Conservation (phyloP, 2,329 filamentous ascomycete species). For the Cercospora citrullina region DNA sequence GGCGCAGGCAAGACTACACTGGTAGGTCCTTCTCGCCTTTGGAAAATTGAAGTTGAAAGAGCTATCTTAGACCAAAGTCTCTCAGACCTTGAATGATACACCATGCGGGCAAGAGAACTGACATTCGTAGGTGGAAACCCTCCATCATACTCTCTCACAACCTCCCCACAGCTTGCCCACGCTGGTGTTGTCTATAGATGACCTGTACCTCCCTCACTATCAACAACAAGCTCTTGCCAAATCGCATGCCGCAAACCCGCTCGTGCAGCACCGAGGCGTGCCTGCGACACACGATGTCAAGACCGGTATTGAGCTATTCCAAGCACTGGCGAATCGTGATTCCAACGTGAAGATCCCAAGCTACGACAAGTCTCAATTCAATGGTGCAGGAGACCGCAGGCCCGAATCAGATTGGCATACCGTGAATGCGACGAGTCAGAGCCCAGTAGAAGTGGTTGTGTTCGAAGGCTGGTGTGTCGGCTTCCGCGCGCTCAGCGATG, state of each 20-base stretch:
- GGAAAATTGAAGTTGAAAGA: neutral
- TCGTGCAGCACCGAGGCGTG: slow-evolving; percentile 80
- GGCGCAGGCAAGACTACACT: slow-evolving; percentile 91
- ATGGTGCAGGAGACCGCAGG: slow-evolving; percentile 73
- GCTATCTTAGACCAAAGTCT: neutral
- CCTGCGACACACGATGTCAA: slow-evolving; percentile 78
- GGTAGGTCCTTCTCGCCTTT: slow-evolving; percentile 46
- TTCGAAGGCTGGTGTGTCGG: slow-evolving; percentile 92
- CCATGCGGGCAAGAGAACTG: neutral
- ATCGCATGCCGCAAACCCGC: slow-evolving; percentile 66
- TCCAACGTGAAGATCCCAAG: slow-evolving; percentile 63
- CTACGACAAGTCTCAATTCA: slow-evolving; percentile 81
- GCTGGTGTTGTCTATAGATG: slow-evolving; percentile 79
- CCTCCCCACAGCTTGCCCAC: slow-evolving; percentile 61
- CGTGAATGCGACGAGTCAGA: slow-evolving; percentile 55
- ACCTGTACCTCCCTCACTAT: slow-evolving; percentile 77
- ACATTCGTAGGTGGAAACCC: slow-evolving; percentile 55
- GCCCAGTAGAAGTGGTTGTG: slow-evolving; percentile 63
- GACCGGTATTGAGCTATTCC: slow-evolving; percentile 64
- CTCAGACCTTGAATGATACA: neutral
- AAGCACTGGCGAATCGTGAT: slow-evolving; percentile 53
- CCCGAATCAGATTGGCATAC: slow-evolving; percentile 62
- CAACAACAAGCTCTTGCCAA: slow-evolving; percentile 66
- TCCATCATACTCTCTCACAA: slow-evolving; percentile 62
- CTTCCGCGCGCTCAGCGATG: slow-evolving; percentile 65